phyloP scores from a whole-genome alignment of 306 rosid species.

The Geum urbanum region DNA sequence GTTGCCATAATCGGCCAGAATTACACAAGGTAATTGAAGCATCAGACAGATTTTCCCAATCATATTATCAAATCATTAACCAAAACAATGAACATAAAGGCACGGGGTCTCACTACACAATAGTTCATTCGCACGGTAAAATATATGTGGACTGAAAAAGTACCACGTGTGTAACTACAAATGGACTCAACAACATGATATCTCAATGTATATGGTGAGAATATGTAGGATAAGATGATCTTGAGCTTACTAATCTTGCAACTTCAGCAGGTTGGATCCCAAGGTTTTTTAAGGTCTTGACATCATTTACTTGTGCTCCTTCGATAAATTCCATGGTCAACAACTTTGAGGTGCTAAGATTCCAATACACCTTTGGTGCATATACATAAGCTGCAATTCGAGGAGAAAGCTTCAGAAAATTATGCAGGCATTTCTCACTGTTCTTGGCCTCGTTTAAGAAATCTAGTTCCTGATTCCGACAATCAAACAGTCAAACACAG shows the following conservation, averaged over 20 bases:
- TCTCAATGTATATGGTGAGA: neutral
- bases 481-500: constrained; percentile 28
- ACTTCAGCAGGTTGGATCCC: constrained; percentile 74
- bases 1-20: neutral
- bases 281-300: constrained; percentile 54
- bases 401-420: constrained; percentile 84
- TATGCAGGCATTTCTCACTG: constrained; percentile 82
- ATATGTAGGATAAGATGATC: constrained; percentile 16
- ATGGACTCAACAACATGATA: neutral
- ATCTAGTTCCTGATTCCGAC: constrained; percentile 72
- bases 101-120: neutral
- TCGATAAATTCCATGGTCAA: constrained; percentile 95
- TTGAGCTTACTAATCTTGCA: constrained; percentile 67
- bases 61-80: neutral
- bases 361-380: constrained; percentile 88
- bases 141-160: neutral
- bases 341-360: constrained; percentile 74
- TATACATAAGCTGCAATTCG: constrained; percentile 75
- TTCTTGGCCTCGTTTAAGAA: constrained; percentile 81
- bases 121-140: neutral
- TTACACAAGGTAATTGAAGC: neutral
- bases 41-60: neutral
- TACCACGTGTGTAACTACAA: neutral
- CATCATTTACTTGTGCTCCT: constrained; percentile 78
- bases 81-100: constrained; percentile 12